phyloP scores from a whole-genome alignment of 2,329 filamentous ascomycete genomes.

The Beauveria brongniartii region DNA sequence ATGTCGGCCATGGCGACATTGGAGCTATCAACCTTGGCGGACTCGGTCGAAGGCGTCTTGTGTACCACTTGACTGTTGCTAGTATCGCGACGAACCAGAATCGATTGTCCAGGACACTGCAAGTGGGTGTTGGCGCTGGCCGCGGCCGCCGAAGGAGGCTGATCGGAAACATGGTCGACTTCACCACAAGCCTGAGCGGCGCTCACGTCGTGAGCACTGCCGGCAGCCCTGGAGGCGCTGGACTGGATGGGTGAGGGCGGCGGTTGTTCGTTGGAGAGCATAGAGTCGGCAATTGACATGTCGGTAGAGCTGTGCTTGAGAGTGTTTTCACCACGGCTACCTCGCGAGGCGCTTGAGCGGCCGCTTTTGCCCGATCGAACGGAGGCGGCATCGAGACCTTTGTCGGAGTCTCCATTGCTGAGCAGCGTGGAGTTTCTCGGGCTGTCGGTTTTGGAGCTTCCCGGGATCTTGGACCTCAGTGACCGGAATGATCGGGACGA shows the following conservation, averaged over 20 bases:
- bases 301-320: constrained; percentile 34
- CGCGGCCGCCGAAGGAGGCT: constrained; percentile 61
- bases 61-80: constrained; percentile 55
- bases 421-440: constrained; percentile 67
- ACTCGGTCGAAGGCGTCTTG: constrained; percentile 34
- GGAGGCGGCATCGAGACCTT: constrained; percentile 61
- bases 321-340: constrained; percentile 37
- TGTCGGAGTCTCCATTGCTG: constrained; percentile 57
- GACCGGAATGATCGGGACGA: constrained; percentile 80
- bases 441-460: constrained; percentile 64
- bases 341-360: constrained; percentile 38
- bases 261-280: constrained; percentile 44
- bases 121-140: constrained; percentile 49
- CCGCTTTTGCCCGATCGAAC: constrained; percentile 61
- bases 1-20: constrained; percentile 80
- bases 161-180: constrained; percentile 89
- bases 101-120: constrained; percentile 76
- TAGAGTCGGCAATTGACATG: constrained; percentile 33
- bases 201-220: constrained; percentile 68
- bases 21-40: constrained; percentile 33
- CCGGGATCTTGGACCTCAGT: constrained; percentile 83
- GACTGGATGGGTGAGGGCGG: constrained; percentile 87
- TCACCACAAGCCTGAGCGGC: constrained; percentile 81
- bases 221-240: constrained; percentile 50
- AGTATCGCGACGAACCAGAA: constrained; percentile 74